Base-by-base conservation (phyloP, 139 green algal species). In the Nannochloris sp. region DNA sequence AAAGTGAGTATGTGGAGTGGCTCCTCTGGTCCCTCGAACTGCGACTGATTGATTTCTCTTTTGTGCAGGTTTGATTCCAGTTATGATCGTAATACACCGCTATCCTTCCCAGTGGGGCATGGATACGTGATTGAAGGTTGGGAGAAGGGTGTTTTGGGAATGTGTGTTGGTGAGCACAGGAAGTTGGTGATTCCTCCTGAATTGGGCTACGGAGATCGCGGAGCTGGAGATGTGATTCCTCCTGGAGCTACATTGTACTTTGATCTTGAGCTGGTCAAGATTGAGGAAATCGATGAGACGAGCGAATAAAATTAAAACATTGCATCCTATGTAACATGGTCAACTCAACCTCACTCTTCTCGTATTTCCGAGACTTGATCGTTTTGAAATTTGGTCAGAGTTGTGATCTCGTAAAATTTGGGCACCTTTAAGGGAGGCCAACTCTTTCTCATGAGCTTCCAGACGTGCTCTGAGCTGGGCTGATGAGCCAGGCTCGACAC, bases 141-240 rank as follows among this genome's bases (percentile, higher is more conserved):
- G 71, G 71, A 78, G 43, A 59, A 70, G 25, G 71, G 71, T 30
- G 59, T 83, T 44, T 28, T 71, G 44, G 78, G 79, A 46, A 79
- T 74, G 60, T 84, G 78, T 64, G 65, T 82, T 20, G 79, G 79
- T 20, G 75, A 80, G 65, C 84, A 84, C 66, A 63, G 75, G 12
- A 82, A 73, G 56, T 69, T 66, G 17, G 31, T 45, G n/a, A 66
- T 66, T 40, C 60, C 60, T 25, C 60, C 71, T 4, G 43, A 81
- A 40, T 62, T 84, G 13, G 78, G 71, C 29, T 84, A 84, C 48
- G 78, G 78, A 51, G 62, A 75, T 16, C 40, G 62, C 17, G 68
- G 68, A n/a, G 68, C 68, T 36, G 68, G 62, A 30, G 61, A 53
- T 40, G 53, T 70, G 13, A 75, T 75, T 23, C 68, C 68, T 14